Evolutionary conservation across 768 basidiomycete genomes (phyloP).

Genomic region (Pisolithus tinctorius): DNA sequence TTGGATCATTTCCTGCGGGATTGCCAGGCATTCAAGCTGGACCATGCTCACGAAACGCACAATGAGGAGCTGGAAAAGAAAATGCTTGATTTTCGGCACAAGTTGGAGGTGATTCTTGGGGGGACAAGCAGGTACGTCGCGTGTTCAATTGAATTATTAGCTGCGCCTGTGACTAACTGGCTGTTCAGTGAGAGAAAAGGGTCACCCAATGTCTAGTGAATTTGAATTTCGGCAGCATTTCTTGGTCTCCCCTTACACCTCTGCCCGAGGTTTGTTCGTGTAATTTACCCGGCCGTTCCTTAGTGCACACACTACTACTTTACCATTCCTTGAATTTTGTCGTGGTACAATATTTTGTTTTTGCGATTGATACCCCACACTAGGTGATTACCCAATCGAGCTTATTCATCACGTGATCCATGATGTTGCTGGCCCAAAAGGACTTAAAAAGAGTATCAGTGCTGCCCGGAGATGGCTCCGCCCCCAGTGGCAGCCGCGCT

Average conservation of each 20-base stretch:
- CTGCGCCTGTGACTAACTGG: too few relatives aligned
- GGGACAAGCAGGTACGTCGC: conserved; percentile 4
- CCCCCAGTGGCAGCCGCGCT: conserved; percentile 1
- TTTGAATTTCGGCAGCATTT: too few relatives aligned
- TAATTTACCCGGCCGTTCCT: too few relatives aligned
- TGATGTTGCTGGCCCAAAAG: not conserved
- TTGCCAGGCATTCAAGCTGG: conserved; percentile 48
- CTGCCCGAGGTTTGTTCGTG: too few relatives aligned
- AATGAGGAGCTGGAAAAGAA: conserved; percentile 7
- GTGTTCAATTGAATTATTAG: too few relatives aligned
- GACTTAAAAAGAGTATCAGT: not conserved
- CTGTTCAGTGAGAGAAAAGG: too few relatives aligned
- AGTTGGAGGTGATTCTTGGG: conserved; percentile 26
- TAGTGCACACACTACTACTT: too few relatives aligned
- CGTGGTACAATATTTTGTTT: not conserved
- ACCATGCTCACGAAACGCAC: conserved; percentile 37
- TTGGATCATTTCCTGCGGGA: conserved; percentile 66
- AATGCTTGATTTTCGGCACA: conserved; percentile 11
- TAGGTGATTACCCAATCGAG: too few relatives aligned
- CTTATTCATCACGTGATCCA: not conserved
- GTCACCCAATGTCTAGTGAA: too few relatives aligned
- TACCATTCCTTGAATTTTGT: too few relatives aligned
- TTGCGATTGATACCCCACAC: too few relatives aligned
- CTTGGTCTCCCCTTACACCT: too few relatives aligned
- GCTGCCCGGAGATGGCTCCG: not conserved